These are phyloP conservation scores for Leccinum variabile DNA, from an alignment of 1,284 basidiomycete species.

Conservation along the genomic window DNA sequence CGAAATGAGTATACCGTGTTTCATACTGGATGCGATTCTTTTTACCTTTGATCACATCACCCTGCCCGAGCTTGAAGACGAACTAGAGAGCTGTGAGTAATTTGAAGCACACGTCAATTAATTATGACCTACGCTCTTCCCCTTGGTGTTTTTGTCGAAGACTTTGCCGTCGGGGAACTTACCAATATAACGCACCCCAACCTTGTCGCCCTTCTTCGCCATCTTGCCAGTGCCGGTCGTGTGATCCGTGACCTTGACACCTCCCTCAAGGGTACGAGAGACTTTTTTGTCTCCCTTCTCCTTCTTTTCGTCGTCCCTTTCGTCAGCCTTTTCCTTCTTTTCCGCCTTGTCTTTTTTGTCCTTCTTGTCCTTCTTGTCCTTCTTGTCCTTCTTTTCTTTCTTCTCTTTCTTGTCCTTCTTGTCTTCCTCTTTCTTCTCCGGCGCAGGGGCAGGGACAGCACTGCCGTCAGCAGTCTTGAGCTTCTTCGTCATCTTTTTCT, in stretches of 20 bases:
- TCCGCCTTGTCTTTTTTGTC: slow-evolving; percentile 43
- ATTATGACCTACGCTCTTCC: slow-evolving; percentile 69
- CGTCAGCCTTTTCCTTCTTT: slow-evolving; percentile 36
- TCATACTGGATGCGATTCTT: slow-evolving; percentile 13
- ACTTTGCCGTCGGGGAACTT: slow-evolving; percentile 84
- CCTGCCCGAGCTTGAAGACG: slow-evolving; percentile 81
- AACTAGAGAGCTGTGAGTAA: slow-evolving; percentile 50
- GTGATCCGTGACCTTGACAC: slow-evolving; percentile 77
- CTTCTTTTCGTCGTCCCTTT: slow-evolving; percentile 38
- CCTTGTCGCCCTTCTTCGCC: slow-evolving; percentile 84
- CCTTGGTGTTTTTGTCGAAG: slow-evolving; percentile 89
- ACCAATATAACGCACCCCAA: slow-evolving; percentile 89
- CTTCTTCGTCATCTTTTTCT: slow-evolving; percentile 76
- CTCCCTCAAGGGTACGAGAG: slow-evolving; percentile 60
- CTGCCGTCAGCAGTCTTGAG: slow-evolving; percentile 64
- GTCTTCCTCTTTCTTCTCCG: slow-evolving; percentile 41
- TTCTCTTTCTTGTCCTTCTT: slow-evolving; percentile 37
- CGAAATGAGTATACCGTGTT: slow-evolving; percentile 9
- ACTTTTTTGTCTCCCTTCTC: slow-evolving; percentile 38
- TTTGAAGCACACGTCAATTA: slow-evolving; percentile 2
- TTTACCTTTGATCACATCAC: slow-evolving; percentile 88
- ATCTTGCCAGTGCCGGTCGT: slow-evolving; percentile 79
- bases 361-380: slow-evolving; percentile 37
- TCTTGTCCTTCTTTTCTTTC: slow-evolving; percentile 34
- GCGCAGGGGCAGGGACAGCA: slow-evolving; percentile 45